phyloP scores from a whole-genome alignment of 1,284 basidiomycete species.

The Apiotrichum veenhuisii region DNA sequence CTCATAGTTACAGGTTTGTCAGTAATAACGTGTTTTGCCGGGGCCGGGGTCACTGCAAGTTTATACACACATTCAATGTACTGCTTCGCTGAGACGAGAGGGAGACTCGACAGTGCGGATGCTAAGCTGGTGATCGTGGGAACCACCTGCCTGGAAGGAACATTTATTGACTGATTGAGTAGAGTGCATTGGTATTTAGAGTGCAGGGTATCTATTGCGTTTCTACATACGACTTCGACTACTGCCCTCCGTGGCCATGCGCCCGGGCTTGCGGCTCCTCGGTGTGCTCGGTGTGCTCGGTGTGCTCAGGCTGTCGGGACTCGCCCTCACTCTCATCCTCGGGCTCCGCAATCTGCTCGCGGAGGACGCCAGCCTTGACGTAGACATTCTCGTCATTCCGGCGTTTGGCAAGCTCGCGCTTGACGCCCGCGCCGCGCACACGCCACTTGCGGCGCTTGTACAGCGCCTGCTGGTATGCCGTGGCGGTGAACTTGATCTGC shows the following conservation, averaged over 20 bases:
- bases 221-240: not conserved
- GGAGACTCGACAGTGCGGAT: too few species aligned
- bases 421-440: conserved; percentile 25
- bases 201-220: conserved; percentile 3
- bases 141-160: not conserved
- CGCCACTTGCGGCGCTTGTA: conserved; percentile 34
- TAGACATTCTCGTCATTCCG: not conserved
- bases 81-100: too few species aligned
- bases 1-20: too few species aligned
- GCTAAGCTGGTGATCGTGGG: not conserved
- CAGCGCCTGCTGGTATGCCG: conserved; percentile 32
- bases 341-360: not conserved
- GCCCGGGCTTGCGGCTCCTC: too few species aligned
- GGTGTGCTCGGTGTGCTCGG: too few species aligned
- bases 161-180: not conserved
- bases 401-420: conserved; percentile 8
- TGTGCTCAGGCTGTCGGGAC: too few species aligned
- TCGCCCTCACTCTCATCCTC: not conserved
- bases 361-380: not conserved
- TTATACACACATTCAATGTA: too few species aligned
- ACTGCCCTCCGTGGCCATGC: too few species aligned
- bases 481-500: conserved; percentile 33
- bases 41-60: too few species aligned
- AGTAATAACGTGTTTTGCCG: too few species aligned
- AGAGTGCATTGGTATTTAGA: conserved; percentile 4